These are phyloP conservation scores for Conoideocrella luteorostrata DNA, from an alignment of 2,329 filamentous ascomycete genomes.

Conservation along the genomic window DNA sequence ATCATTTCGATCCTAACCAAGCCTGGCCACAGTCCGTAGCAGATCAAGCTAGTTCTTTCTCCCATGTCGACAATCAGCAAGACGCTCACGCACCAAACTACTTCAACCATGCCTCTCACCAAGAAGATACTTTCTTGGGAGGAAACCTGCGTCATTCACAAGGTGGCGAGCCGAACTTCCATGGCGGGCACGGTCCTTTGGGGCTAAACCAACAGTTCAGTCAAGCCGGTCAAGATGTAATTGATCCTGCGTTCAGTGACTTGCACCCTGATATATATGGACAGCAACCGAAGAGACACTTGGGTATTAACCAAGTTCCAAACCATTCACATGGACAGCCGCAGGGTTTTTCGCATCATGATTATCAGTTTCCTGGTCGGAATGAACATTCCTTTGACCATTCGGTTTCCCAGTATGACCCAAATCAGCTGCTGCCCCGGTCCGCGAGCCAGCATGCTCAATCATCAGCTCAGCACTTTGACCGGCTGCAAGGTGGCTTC, in stretches of 20 bases:
- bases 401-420: slow-evolving; percentile 24
- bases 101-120: slow-evolving; percentile 25
- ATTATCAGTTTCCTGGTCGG: slow-evolving; percentile 27
- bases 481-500: slow-evolving; percentile 19
- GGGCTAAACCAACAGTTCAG: slow-evolving; percentile 28
- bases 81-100: slow-evolving; percentile 26
- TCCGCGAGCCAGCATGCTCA: slow-evolving; percentile 25
- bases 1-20: slow-evolving; percentile 32
- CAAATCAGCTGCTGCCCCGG: slow-evolving; percentile 27
- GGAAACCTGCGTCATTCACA: slow-evolving; percentile 23
- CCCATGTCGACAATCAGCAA: slow-evolving; percentile 22
- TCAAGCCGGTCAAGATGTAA: slow-evolving; percentile 26
- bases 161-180: slow-evolving; percentile 22
- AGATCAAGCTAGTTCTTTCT: slow-evolving; percentile 25
- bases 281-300: slow-evolving; percentile 25
- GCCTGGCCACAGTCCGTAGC: slow-evolving; percentile 30
- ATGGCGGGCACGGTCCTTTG: slow-evolving; percentile 23
- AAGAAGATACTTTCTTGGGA: slow-evolving; percentile 26
- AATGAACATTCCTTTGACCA: slow-evolving; percentile 26
- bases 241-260: slow-evolving; percentile 30
- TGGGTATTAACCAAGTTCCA: slow-evolving; percentile 23
- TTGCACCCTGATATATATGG: slow-evolving; percentile 31
- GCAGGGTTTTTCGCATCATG: slow-evolving; percentile 26
- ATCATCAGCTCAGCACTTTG: slow-evolving; percentile 27
- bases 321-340: slow-evolving; percentile 23